Conservation (phyloP, 768 basidiomycete genomes). For the Naganishia randhawae region DNA sequence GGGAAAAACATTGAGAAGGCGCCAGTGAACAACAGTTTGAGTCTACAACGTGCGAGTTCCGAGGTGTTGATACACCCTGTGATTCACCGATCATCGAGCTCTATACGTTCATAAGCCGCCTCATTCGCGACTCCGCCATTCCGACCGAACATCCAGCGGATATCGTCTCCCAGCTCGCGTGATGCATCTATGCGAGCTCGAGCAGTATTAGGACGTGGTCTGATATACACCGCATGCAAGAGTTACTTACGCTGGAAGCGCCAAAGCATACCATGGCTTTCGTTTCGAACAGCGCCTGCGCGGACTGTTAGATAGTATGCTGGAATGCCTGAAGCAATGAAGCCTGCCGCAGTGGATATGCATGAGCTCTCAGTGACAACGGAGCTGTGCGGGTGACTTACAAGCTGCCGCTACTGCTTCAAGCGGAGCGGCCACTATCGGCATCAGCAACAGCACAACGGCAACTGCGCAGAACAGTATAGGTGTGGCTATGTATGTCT, state of each 20-base stretch:
- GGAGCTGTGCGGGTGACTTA: constrained; percentile 50
- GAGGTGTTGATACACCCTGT: background rate
- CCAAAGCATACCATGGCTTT: background rate
- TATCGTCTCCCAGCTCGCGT: background rate
- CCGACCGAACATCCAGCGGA: background rate
- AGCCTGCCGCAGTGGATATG: constrained; percentile 31
- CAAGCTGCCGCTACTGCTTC: constrained; percentile 83
- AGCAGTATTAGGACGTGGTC: background rate
- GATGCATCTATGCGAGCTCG: background rate
- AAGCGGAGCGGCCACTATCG: constrained; percentile 83
- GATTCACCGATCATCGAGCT: background rate
- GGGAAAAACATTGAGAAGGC: background rate
- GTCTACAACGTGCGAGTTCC: too few species aligned
- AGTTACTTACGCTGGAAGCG: background rate
- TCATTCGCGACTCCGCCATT: background rate
- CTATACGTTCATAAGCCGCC: constrained; percentile 1
- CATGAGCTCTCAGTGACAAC: constrained; percentile 3
- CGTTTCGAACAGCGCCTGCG: background rate
- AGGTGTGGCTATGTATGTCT: constrained; percentile 85
- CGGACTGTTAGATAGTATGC: constrained; percentile 45
- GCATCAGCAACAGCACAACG: constrained; percentile 86
- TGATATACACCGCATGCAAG: background rate
- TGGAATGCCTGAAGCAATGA: constrained; percentile 44
- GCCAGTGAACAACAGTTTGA: background rate
- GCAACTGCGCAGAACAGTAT: constrained; percentile 84